Evolutionary conservation across 208 protist genomes (phyloP), one percentile per base, ranked within the genome.

Genomic region (Herpetomonas samuelpessoai): DNA sequence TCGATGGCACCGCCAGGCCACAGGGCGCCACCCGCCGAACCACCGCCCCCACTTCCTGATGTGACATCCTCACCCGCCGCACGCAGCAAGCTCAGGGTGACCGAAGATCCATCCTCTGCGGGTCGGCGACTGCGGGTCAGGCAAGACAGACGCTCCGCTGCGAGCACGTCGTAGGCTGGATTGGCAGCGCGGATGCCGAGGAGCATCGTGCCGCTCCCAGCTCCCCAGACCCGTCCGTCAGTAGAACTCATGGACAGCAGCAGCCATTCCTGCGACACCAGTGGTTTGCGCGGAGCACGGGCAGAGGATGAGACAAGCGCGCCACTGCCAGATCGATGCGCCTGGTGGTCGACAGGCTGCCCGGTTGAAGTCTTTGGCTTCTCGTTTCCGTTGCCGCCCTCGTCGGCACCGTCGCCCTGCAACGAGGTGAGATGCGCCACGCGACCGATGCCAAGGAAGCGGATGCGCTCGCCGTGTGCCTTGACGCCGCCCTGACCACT

Each of bases 121-220:
- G 29, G 51, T 0, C 4, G 25, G 28, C 12, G 50, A 39, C 27
- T 30, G 35, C 14, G 59, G 53, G 30, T 62, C 31, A 63, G 18
- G 48, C 63, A 39, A 19, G 62, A 65, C 54, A 70, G 28, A 22
- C 74, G 73, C 65, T 78, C 65, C 39, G 76, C 61, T 22, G 57
- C 57, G 19, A 85, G 69, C 22, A 70, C 61, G 31, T 61, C 39
- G 70, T 79, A 92, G 58, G 87, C 81, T 22, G 79, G 59, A 65
- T 72, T 83, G 57, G 74, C 76, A n/a, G 73, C 79, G 46, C 80
- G 79, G 19, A 92, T 78, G 39, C 85, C 85, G 25, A 87, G 68
- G n/a, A 58, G 52, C 68, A 92, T 65, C 27, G 62, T 61, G 1
- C 85, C 79, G 24, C 46, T 86, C 1, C 53, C 35, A 39, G 80